Percentiles rank a stretch among this genome's conserved stretches.
These are phyloP conservation scores for Tritrichomonas foetus DNA, from an alignment of 208 protist genomes.

Conservation along the genomic window DNA sequence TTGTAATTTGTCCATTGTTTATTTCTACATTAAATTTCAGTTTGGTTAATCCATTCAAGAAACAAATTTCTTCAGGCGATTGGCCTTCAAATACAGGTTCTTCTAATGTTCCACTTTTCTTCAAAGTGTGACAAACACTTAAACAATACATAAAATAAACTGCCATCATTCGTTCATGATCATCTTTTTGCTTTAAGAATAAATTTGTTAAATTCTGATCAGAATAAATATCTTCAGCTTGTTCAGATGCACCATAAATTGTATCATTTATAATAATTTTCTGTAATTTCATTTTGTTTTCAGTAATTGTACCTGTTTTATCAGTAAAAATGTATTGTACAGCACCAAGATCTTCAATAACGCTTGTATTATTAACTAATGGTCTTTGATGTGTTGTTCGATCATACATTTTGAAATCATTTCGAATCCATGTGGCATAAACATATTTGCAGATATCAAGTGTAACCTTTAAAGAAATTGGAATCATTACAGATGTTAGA, in stretches of 20 bases:
- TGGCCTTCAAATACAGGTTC: neutral
- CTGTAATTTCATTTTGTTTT: slow-evolving; percentile 56
- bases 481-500: slow-evolving; percentile 87
- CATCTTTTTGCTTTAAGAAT: neutral
- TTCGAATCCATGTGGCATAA: slow-evolving; percentile 75
- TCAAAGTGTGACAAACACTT: neutral
- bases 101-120: neutral
- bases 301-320: slow-evolving; percentile 66
- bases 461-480: slow-evolving; percentile 86
- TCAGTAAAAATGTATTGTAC: slow-evolving; percentile 65
- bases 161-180: too few species aligned
- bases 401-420: slow-evolving; percentile 72
- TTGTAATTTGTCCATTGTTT: neutral
- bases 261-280: neutral
- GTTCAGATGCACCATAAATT: neutral
- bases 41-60: neutral
- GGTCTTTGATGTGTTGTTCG: neutral
- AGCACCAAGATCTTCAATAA: slow-evolving; percentile 54
- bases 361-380: slow-evolving; percentile 42
- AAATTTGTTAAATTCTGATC: neutral
- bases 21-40: neutral
- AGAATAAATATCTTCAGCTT: neutral
- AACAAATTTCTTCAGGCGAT: slow-evolving; percentile 34
- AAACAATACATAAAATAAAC: neutral
- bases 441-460: slow-evolving; percentile 82